Evolutionary conservation across 2,329 filamentous ascomycete species (phyloP), one percentile per base, ranked within the genome.

Genomic region (Fusarium tupiense): DNA sequence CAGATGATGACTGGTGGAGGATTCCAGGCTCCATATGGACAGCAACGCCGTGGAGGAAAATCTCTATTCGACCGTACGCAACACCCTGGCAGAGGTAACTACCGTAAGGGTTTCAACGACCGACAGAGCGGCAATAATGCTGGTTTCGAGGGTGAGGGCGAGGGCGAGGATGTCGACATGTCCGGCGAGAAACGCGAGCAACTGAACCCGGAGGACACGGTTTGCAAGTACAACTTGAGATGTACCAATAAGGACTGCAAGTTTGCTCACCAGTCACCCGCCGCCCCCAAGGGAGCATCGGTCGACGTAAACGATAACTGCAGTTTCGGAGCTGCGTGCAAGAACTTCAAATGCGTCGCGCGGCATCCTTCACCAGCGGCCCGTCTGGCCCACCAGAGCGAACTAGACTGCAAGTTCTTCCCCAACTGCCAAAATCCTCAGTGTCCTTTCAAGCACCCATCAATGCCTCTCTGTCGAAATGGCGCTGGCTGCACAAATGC

Each of bases 261-360:
- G 75, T 99, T 94, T 82, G 96, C 94, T 24, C 96, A 99, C 80
- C 96, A 98, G 84, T 98, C 95, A 22, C 95, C 96, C 5, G 95
- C 93, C 5, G 95, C 96, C 38, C 93, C 94, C 8, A 92, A 92
- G 5, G 93, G 93, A 35, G 90, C 89, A 5, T 88, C 91, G 0
- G 87, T 98, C 66, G 96, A 98, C 81, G 88, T 95, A 75, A 90
- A 88, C 67, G 94, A 97, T 78, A 87, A 89, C 24, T 99, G 96
- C 85, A 89, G 89, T 24, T 98, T 93, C 78, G 96, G 95, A 26
- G 94, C 91, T 5, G 95, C 95, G 14, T 99, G 96, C 90, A 97
- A 96, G 85, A 99, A 98, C 87, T 89, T 91, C 79, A 98, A 98
- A 85, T 99, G 96, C 80, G 93, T 93, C 14, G 95, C 90, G 37